Percentiles rank a stretch among this genome's conserved stretches.
These are phyloP conservation scores for Cladobotryum mycophilum DNA, from an alignment of 2,329 filamentous ascomycete genomes.

Conservation along the genomic window DNA sequence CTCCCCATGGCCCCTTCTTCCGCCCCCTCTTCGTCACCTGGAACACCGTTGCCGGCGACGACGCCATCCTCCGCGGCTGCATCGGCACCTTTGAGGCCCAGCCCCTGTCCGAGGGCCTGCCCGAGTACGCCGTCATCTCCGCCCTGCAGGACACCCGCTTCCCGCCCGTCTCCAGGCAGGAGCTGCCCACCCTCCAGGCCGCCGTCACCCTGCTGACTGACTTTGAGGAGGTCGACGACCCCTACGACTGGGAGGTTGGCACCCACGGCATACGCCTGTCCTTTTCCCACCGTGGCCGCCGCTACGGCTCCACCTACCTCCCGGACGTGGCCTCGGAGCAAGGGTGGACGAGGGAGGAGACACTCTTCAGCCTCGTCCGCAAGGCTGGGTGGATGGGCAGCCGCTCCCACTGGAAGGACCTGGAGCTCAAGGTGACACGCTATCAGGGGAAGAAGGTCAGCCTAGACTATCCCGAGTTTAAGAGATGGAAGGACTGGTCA, in stretches of 20 bases:
- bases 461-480: conserved; percentile 67
- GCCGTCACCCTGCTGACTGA: conserved; percentile 78
- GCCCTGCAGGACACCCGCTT: conserved; percentile 60
- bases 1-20: conserved; percentile 35
- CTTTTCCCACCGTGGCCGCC: conserved; percentile 66
- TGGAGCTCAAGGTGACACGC: conserved; percentile 70
- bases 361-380: conserved; percentile 79
- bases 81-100: conserved; percentile 89
- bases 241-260: conserved; percentile 82
- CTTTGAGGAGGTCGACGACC: conserved; percentile 68
- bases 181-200: conserved; percentile 54
- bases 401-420: conserved; percentile 70
- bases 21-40: conserved; percentile 90
- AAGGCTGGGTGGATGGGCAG: conserved; percentile 91
- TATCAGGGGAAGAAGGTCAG: conserved; percentile 81
- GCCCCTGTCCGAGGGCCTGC: conserved; percentile 65
- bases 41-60: conserved; percentile 57
- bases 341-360: conserved; percentile 91
- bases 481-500: conserved; percentile 69
- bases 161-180: conserved; percentile 44
- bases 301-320: conserved; percentile 82
- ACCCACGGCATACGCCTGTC: conserved; percentile 81
- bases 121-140: conserved; percentile 77
- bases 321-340: conserved; percentile 90
- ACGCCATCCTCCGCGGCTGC: conserved; percentile 72